Evolutionary conservation across 345 rosid species (phyloP), one percentile per base, ranked within the genome.

Genomic region (Rhodamnia rubescens): DNA sequence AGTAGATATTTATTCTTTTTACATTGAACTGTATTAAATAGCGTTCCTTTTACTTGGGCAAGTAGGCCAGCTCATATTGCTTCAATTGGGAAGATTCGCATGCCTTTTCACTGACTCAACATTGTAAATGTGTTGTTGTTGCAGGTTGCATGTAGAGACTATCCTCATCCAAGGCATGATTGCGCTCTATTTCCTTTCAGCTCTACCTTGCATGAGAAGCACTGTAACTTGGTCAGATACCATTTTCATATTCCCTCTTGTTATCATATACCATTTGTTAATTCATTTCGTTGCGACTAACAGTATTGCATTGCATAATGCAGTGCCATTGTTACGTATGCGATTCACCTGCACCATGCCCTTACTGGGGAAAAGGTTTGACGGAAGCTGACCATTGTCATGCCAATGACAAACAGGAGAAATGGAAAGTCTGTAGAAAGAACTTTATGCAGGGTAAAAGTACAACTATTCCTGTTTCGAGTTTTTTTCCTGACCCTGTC

Each of bases 301-400:
- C 42, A 80, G 84, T 59, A 83, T 86, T 32, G 50, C n/a, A 47
- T 53, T 32, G 50, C 55, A 85, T 81, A 58, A 85, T 89, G 88
- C 93, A 96, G 98, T 96, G 98, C 86, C 96, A 96, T 85, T 95
- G 98, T 85, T 96, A 93, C 83, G 98, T 96, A 53, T 96, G 98
- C 14, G 99, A 96, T 89, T 88, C 90, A n/a, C 90, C 69, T 82
- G 98, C 96, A 22, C 99, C 98, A 56, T 96, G 98, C 89, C 40
- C 56, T 3, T 86, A 84, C 82, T 96, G 99, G 99, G 92, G 90
- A 74, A 58, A 86, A 9, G 94, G 96, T 53, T 36, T 50, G 78
- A 89, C 86, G 40, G 85, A 9, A 69, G 22, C 54, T 52, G 92
- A 93, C 87, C 99, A 97, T 88, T 97, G 99, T 85, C 94, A 95